Percentiles rank a stretch among this genome's conserved stretches.
phyloP scores from a whole-genome alignment of 139 green algal genomes.

The Chlamydomonas sp. region DNA sequence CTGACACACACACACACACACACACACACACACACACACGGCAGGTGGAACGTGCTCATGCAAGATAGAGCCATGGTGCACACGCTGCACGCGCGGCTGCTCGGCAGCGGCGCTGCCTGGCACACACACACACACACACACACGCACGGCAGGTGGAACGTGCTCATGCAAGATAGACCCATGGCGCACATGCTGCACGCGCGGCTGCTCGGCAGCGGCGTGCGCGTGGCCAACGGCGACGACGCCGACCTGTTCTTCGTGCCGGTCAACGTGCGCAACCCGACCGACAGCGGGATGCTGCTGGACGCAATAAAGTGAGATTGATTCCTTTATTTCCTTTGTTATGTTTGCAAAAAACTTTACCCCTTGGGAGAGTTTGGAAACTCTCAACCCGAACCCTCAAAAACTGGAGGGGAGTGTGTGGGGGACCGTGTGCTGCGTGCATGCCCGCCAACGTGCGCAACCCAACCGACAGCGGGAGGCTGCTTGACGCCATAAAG shows the following conservation, averaged over 20 bases:
- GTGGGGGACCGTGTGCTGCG: no score
- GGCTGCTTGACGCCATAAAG: no score
- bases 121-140: not conserved
- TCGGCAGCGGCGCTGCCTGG: not conserved
- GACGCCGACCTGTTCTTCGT: conserved; percentile 30
- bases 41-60: no score
- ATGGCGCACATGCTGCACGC: not conserved
- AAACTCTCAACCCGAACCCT: no score
- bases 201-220: conserved; percentile 28
- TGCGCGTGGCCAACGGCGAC: conserved; percentile 17
- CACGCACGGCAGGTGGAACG: not conserved
- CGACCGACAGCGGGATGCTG: not conserved
- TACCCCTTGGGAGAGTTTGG: no score
- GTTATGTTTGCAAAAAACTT: no score
- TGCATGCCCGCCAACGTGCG: no score
- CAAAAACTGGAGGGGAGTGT: no score
- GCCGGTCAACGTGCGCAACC: conserved; percentile 15
- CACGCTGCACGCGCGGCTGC: not conserved
- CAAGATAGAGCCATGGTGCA: no score
- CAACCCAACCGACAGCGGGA: no score
- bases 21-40: not conserved
- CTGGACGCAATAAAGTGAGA: conserved; percentile 11
- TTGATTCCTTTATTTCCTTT: no score
- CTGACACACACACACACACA: not conserved
- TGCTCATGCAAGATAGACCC: not conserved